Conservation (phyloP, 2,329 filamentous ascomycete species). For the Byssochlamys sp. region DNA sequence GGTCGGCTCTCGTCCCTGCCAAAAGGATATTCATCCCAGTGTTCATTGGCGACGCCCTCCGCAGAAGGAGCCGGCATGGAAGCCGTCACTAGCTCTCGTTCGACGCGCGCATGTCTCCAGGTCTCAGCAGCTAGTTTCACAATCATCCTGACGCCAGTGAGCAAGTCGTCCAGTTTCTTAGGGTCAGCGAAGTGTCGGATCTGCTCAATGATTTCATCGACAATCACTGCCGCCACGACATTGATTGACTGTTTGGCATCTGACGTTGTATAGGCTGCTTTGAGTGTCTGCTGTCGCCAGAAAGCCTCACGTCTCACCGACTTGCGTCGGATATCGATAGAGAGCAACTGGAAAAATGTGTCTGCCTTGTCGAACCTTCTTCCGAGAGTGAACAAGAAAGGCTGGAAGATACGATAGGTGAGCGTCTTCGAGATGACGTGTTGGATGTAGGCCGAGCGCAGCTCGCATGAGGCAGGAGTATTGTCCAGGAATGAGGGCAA, state of each 20-base stretch:
- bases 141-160: slow-evolving; percentile 43
- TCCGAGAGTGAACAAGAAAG: slow-evolving; percentile 49
- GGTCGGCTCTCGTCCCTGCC: slow-evolving; percentile 7
- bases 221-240: slow-evolving; percentile 45
- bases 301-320: slow-evolving; percentile 48
- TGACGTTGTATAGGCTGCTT: slow-evolving; percentile 48
- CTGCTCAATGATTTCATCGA: slow-evolving; percentile 48
- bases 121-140: slow-evolving; percentile 51
- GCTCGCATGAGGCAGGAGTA: slow-evolving; percentile 41
- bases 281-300: slow-evolving; percentile 50
- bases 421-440: slow-evolving; percentile 49
- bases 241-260: slow-evolving; percentile 50
- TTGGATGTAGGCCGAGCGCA: slow-evolving; percentile 46
- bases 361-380: slow-evolving; percentile 48
- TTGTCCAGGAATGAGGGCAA: slow-evolving; percentile 48
- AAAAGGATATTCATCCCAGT: slow-evolving; percentile 27
- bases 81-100: slow-evolving; percentile 47
- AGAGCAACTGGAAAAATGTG: slow-evolving; percentile 45
- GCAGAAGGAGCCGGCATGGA: slow-evolving; percentile 37
- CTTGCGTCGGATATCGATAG: slow-evolving; percentile 47
- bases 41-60: slow-evolving; percentile 24
- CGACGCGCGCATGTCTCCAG: slow-evolving; percentile 49
- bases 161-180: slow-evolving; percentile 41
- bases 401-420: slow-evolving; percentile 48
- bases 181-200: slow-evolving; percentile 46